phyloP scores from a whole-genome alignment of 2,329 filamentous ascomycete genomes.

The Phyllosticta capitalensis region DNA sequence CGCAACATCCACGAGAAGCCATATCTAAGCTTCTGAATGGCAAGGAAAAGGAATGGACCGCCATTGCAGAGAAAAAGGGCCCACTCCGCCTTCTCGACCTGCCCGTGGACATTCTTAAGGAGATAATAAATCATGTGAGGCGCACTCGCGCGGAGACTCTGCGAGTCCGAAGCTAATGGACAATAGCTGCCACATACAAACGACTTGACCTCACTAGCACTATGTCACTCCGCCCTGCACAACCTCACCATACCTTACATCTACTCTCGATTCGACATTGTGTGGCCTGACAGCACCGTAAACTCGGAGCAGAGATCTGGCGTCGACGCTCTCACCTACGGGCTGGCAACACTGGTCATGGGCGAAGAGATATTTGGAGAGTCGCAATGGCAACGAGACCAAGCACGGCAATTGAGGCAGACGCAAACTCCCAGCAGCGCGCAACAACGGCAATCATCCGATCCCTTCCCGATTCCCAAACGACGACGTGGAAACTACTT shows the following conservation, averaged over 20 bases:
- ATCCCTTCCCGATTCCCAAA: slow-evolving; percentile 27
- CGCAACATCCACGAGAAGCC: slow-evolving; percentile 18
- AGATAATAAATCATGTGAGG: slow-evolving; percentile 65
- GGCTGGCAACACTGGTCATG: slow-evolving; percentile 69
- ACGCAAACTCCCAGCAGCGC: slow-evolving; percentile 9
- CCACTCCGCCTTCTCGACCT: slow-evolving; percentile 62
- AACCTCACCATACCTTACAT: slow-evolving; percentile 66
- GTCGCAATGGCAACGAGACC: slow-evolving; percentile 30
- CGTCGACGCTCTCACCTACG: slow-evolving; percentile 76
- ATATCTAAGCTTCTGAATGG: slow-evolving; percentile 40
- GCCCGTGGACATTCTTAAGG: slow-evolving; percentile 66
- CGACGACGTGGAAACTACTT: slow-evolving; percentile 61
- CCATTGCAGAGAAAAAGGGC: slow-evolving; percentile 35
- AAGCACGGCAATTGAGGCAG: slow-evolving; percentile 1
- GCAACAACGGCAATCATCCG: slow-evolving; percentile 9
- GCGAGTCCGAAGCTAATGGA: slow-evolving; percentile 6
- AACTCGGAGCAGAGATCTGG: slow-evolving; percentile 57
- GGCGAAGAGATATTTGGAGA: slow-evolving; percentile 54
- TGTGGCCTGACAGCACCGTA: slow-evolving; percentile 67
- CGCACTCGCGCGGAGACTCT: neutral
- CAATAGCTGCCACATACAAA: slow-evolving; percentile 69
- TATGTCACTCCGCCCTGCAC: slow-evolving; percentile 71
- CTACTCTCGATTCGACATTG: slow-evolving; percentile 78
- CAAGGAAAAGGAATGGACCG: slow-evolving; percentile 32
- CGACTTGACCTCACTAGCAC: slow-evolving; percentile 66